A percentile compares a stretch with the other conserved stretches of the same genome.
These are phyloP conservation scores for Ceriops zippeliana DNA, from an alignment of 345 rosid species.

Conservation along the genomic window DNA sequence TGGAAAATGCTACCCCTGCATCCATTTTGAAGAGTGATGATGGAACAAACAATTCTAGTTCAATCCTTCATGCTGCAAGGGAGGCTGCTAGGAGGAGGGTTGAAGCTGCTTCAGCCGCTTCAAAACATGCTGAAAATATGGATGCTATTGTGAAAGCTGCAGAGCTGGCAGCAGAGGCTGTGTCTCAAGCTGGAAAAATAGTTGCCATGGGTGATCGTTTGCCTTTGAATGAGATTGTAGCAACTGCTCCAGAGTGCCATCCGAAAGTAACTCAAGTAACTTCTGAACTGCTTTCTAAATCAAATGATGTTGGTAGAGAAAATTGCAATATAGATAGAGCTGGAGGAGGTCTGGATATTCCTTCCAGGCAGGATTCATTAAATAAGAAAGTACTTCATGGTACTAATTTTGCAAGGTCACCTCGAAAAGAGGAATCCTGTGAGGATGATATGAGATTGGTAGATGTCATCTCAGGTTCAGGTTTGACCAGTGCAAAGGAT, in stretches of 20 bases:
- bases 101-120: conserved; percentile 86
- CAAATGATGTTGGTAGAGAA: conserved; percentile 25
- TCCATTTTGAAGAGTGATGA: conserved; percentile 55
- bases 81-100: conserved; percentile 82
- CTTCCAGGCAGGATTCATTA: conserved; percentile 15
- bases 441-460: conserved; percentile 40
- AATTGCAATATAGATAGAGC: conserved; percentile 16
- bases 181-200: conserved; percentile 86
- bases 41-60: conserved; percentile 48
- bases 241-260: conserved; percentile 67
- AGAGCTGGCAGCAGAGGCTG: conserved; percentile 90
- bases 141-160: conserved; percentile 94
- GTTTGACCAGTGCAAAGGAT: conserved; percentile 37
- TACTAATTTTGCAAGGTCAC: conserved; percentile 34
- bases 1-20: conserved; percentile 51
- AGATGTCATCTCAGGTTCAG: conserved; percentile 41
- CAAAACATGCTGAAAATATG: conserved; percentile 86
- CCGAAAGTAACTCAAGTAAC: conserved; percentile 53
- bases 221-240: conserved; percentile 52
- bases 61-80: conserved; percentile 65
- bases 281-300: conserved; percentile 34
- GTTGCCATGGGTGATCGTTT: conserved; percentile 80
- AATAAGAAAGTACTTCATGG: conserved; percentile 35
- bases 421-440: conserved; percentile 26
- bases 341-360: conserved; percentile 25